Evolutionary conservation across 2,329 filamentous ascomycete species (phyloP).

Genomic region (Incumbomyces lentus): DNA sequence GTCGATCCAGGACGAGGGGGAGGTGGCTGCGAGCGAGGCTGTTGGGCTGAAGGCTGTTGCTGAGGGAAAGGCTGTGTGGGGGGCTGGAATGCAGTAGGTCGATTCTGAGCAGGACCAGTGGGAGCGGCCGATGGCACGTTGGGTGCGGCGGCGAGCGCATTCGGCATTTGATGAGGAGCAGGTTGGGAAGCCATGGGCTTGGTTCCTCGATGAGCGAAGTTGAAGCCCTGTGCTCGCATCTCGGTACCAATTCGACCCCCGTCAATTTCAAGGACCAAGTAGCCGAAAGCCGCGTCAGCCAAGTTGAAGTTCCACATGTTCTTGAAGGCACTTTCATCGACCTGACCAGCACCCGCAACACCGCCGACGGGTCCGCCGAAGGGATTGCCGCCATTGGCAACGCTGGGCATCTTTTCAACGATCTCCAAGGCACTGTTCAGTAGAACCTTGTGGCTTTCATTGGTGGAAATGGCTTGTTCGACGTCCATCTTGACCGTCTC

Average conservation of each 20-base stretch:
- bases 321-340: slow-evolving; percentile 98
- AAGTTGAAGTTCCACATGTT: slow-evolving; percentile 99
- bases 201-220: slow-evolving; percentile 88
- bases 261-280: slow-evolving; percentile 88
- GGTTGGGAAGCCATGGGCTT: slow-evolving; percentile 14
- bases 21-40: slow-evolving; percentile 23
- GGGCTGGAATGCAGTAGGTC: slow-evolving; percentile 33
- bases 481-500: slow-evolving; percentile 96
- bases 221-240: slow-evolving; percentile 98
- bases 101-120: slow-evolving; percentile 27
- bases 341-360: slow-evolving; percentile 63
- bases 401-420: slow-evolving; percentile 95
- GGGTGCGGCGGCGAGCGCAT: slow-evolving; percentile 9
- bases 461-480: slow-evolving; percentile 84
- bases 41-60: slow-evolving; percentile 24
- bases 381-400: slow-evolving; percentile 89
- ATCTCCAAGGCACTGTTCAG: slow-evolving; percentile 84
- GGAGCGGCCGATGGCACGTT: slow-evolving; percentile 26
- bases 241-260: slow-evolving; percentile 93
- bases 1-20: slow-evolving; percentile 13
- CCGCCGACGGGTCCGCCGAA: slow-evolving; percentile 79
- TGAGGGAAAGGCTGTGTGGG: slow-evolving; percentile 28
- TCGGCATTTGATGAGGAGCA: slow-evolving; percentile 12
- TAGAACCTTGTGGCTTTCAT: slow-evolving; percentile 85
- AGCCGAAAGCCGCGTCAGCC: slow-evolving; percentile 93